Evolutionary conservation across 2,329 filamentous ascomycete species (phyloP).

Genomic region (Xylariaceae sp.): DNA sequence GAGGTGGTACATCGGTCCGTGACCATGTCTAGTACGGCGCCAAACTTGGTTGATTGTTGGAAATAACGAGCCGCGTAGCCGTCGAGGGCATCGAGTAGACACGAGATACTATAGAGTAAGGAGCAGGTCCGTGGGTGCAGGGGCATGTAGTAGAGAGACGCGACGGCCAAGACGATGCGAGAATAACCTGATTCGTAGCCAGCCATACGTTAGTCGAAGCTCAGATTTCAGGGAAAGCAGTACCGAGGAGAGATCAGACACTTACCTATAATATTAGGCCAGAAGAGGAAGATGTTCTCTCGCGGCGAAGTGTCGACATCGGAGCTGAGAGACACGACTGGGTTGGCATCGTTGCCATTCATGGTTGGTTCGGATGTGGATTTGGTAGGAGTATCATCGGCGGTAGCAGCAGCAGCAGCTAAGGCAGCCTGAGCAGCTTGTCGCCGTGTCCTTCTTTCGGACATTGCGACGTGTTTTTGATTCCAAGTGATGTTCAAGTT

Average conservation of each 20-base stretch:
- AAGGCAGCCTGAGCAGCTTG: slow-evolving; percentile 32
- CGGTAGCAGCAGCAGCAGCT: slow-evolving; percentile 14
- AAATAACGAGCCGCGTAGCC: slow-evolving; percentile 88
- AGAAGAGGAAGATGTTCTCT: slow-evolving; percentile 83
- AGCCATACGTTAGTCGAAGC: slow-evolving; percentile 1
- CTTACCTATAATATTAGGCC: slow-evolving; percentile 80
- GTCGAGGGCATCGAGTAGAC: slow-evolving; percentile 92
- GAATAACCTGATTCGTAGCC: slow-evolving; percentile 63
- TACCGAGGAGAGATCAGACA: slow-evolving; percentile 1
- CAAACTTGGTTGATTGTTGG: slow-evolving; percentile 92
- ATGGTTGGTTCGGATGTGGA: slow-evolving; percentile 27
- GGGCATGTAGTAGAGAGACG: slow-evolving; percentile 98
- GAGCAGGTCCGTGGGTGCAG: slow-evolving; percentile 96
- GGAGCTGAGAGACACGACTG: slow-evolving; percentile 33
- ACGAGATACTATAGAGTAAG: slow-evolving; percentile 88
- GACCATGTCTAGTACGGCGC: slow-evolving; percentile 97
- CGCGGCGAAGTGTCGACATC: slow-evolving; percentile 42
- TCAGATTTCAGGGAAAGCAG: neutral
- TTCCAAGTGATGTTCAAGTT: neutral
- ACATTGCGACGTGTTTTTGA: slow-evolving; percentile 23
- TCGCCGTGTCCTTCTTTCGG: slow-evolving; percentile 34
- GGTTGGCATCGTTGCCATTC: slow-evolving; percentile 49
- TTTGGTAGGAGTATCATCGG: slow-evolving; percentile 28
- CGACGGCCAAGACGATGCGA: slow-evolving; percentile 79
- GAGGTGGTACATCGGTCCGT: slow-evolving; percentile 97